These are phyloP conservation scores for Hydrangea macrophylla DNA, from an alignment of 148 eudicot species.

Conservation along the genomic window DNA sequence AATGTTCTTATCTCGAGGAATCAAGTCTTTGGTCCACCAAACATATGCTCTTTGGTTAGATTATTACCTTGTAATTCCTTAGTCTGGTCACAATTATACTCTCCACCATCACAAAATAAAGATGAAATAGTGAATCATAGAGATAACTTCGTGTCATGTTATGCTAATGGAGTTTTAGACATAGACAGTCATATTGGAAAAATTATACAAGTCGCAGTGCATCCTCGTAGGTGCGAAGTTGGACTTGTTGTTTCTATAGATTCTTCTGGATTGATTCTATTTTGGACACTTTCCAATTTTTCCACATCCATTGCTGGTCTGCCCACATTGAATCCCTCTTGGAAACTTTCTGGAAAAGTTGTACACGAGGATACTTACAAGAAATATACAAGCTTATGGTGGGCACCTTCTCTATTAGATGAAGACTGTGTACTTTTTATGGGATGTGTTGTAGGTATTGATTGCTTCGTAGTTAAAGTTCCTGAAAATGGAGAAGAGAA, in stretches of 20 bases:
- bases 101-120: slow-evolving; percentile 23
- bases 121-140: slow-evolving; percentile 31
- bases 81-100: slow-evolving; percentile 47
- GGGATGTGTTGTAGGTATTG: slow-evolving; percentile 70
- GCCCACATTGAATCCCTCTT: slow-evolving; percentile 60
- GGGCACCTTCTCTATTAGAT: slow-evolving; percentile 65
- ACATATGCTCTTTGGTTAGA: slow-evolving; percentile 60
- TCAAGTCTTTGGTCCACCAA: slow-evolving; percentile 61
- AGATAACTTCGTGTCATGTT: slow-evolving; percentile 33
- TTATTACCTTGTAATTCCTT: slow-evolving; percentile 53
- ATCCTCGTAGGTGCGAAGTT: slow-evolving; percentile 44
- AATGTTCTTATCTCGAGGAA: slow-evolving; percentile 69
- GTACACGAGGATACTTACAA: slow-evolving; percentile 27
- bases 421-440: slow-evolving; percentile 57
- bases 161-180: slow-evolving; percentile 45
- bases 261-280: slow-evolving; percentile 59
- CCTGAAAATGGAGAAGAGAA: slow-evolving; percentile 34
- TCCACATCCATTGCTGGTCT: slow-evolving; percentile 47
- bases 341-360: slow-evolving; percentile 57
- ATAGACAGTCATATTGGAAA: slow-evolving; percentile 73
- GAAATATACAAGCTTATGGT: slow-evolving; percentile 52
- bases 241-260: slow-evolving; percentile 82
- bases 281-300: slow-evolving; percentile 65
- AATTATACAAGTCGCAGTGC: slow-evolving; percentile 70
- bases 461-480: slow-evolving; percentile 50